Evolutionary conservation across 495 filamentous ascomycete genomes (phyloP).

Genomic region (Tirmania nivea): DNA sequence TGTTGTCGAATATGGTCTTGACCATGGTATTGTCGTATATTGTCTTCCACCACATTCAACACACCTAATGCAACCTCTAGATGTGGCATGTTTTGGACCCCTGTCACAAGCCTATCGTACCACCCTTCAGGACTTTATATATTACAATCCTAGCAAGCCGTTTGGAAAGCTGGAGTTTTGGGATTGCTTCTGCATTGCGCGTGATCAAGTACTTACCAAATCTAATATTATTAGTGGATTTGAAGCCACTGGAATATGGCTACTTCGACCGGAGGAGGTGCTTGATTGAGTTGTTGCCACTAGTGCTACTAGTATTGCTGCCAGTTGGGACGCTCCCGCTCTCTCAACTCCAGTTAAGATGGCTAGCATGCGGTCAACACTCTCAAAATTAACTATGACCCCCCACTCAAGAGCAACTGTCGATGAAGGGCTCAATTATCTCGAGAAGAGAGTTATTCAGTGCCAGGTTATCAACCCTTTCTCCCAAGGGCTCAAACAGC

Average conservation of each 20-base stretch:
- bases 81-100: slow-evolving; percentile 3
- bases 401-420: too few relatives aligned
- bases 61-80: slow-evolving; percentile 4
- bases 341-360: background rate
- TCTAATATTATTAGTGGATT: too few relatives aligned
- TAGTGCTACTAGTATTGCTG: too few relatives aligned
- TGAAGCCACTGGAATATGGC: background rate
- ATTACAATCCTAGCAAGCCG: background rate
- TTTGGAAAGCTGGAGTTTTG: background rate
- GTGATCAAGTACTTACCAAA: background rate
- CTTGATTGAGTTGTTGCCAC: background rate
- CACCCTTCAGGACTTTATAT: slow-evolving; percentile 1
- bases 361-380: background rate
- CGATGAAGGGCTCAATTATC: background rate
- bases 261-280: background rate
- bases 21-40: slow-evolving; percentile 1
- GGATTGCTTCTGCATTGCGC: background rate
- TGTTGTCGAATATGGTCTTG: slow-evolving; percentile 5
- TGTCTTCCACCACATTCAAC: slow-evolving; percentile 6
- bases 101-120: slow-evolving; percentile 1
- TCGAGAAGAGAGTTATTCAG: background rate
- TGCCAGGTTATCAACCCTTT: background rate
- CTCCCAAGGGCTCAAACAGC: too few relatives aligned
- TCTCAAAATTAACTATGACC: background rate
- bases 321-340: background rate